These are phyloP conservation scores for Acanthamoeba royreba DNA, from an alignment of 208 protist genomes.

Conservation along the genomic window DNA sequence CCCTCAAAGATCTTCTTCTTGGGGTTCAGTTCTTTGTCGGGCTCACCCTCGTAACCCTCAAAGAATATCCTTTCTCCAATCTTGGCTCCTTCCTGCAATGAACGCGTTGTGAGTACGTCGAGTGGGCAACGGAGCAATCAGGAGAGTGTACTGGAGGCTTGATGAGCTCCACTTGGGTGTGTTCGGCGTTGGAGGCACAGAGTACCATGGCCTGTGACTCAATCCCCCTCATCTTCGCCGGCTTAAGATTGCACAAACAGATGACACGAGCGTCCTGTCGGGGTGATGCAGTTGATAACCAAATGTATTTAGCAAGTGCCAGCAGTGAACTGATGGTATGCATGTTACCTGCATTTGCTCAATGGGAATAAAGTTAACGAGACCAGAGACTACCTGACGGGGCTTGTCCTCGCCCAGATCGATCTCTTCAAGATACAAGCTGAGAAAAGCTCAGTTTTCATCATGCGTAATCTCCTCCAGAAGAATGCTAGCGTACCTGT, in stretches of 20 bases:
- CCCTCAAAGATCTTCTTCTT: conserved; percentile 49
- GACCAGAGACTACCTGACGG: conserved; percentile 15
- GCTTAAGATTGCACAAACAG: conserved; percentile 57
- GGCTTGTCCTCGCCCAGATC: conserved; percentile 49
- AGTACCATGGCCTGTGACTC: conserved; percentile 49
- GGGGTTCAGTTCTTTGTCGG: conserved; percentile 41
- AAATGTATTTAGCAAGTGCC: not conserved
- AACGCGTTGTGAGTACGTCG: not conserved
- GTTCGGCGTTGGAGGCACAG: conserved; percentile 29
- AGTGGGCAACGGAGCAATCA: not conserved
- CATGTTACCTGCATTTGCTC: conserved; percentile 30
- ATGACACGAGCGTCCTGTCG: not conserved
- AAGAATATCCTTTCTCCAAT: conserved; percentile 42
- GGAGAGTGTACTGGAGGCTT: not conserved
- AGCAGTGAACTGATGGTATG: not conserved
- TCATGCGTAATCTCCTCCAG: too few species aligned
- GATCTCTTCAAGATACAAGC: conserved; percentile 48
- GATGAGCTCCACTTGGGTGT: conserved; percentile 57
- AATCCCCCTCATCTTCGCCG: conserved; percentile 47
- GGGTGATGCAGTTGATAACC: not conserved
- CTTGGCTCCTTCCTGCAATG: conserved; percentile 11
- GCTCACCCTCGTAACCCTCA: conserved; percentile 11
- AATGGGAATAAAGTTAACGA: conserved; percentile 14
- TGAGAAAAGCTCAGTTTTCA: not conserved
- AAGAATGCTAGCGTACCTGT: not conserved